Evolutionary conservation across 140 eudicot genomes (phyloP).

Genomic region (Anethum foeniculum): DNA sequence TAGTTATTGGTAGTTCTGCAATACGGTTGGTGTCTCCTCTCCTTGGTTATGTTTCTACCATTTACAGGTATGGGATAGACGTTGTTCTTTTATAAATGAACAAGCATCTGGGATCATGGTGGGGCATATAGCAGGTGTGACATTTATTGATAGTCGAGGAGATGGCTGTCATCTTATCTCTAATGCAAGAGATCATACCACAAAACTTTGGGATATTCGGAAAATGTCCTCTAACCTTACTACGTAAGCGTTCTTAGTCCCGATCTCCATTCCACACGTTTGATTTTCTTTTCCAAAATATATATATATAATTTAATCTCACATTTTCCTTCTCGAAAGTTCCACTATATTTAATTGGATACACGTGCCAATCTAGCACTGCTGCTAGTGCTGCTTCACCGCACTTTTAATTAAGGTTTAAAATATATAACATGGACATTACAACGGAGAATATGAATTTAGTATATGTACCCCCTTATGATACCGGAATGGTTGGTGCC

Average conservation of each 20-base stretch:
- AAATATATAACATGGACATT: too few relatives aligned
- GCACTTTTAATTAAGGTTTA: too few relatives aligned
- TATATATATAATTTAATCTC: too few relatives aligned
- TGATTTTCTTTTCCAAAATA: background rate
- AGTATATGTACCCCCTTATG: background rate
- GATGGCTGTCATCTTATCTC: constrained; percentile 88
- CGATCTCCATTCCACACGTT: background rate
- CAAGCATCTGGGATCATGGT: constrained; percentile 64
- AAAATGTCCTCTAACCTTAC: constrained; percentile 72
- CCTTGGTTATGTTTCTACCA: background rate
- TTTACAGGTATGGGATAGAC: constrained; percentile 90
- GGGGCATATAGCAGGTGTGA: constrained; percentile 91
- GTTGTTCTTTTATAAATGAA: constrained; percentile 55
- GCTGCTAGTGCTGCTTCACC: too few relatives aligned
- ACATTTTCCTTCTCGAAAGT: too few relatives aligned
- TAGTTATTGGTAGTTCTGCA: too few relatives aligned
- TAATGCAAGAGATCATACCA: constrained; percentile 86
- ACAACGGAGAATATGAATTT: background rate
- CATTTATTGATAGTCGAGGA: constrained; percentile 80
- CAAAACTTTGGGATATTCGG: constrained; percentile 90
- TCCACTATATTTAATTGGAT: background rate
- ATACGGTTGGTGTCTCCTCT: too few relatives aligned
- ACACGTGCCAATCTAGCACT: too few relatives aligned
- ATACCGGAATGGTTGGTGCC: background rate
- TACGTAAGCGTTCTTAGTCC: constrained; percentile 27